These are phyloP conservation scores for Aspergillus panamensis DNA, from an alignment of 495 filamentous ascomycete genomes.

Conservation along the genomic window DNA sequence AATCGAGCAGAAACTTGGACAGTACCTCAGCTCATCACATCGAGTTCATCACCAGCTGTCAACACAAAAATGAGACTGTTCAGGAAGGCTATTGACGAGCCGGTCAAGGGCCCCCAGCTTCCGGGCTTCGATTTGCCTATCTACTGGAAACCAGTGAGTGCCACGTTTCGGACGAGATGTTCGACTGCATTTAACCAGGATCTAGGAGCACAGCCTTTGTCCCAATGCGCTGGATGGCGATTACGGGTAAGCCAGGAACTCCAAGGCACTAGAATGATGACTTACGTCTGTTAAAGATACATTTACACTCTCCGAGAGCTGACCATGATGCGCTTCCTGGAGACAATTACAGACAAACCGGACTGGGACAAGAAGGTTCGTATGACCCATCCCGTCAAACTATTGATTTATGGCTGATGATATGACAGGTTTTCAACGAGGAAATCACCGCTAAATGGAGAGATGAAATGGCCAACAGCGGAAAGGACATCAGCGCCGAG, in stretches of 20 bases:
- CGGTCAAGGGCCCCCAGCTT: background rate
- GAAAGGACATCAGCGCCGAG: constrained; percentile 33
- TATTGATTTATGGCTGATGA: background rate
- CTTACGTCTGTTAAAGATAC: background rate
- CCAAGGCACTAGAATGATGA: background rate
- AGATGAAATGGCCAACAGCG: constrained; percentile 18
- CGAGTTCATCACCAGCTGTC: too few relatives aligned
- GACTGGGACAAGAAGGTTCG: constrained; percentile 37
- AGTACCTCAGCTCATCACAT: too few relatives aligned
- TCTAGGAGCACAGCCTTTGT: background rate
- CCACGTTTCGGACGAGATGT: background rate
- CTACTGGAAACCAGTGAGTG: background rate
- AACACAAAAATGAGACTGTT: background rate
- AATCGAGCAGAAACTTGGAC: too few relatives aligned
- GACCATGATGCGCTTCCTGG: constrained; percentile 36
- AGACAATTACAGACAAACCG: constrained; percentile 43
- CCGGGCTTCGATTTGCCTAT: background rate
- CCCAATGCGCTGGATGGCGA: background rate
- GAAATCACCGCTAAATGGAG: constrained; percentile 17
- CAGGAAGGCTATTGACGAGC: background rate
- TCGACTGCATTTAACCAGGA: background rate
- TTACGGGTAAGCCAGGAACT: background rate
- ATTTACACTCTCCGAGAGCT: constrained; percentile 35
- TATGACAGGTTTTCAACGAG: constrained; percentile 10
- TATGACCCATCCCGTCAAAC: background rate